Base-by-base conservation (phyloP, 139 green algal species). In the Haematococcus lacustris region DNA sequence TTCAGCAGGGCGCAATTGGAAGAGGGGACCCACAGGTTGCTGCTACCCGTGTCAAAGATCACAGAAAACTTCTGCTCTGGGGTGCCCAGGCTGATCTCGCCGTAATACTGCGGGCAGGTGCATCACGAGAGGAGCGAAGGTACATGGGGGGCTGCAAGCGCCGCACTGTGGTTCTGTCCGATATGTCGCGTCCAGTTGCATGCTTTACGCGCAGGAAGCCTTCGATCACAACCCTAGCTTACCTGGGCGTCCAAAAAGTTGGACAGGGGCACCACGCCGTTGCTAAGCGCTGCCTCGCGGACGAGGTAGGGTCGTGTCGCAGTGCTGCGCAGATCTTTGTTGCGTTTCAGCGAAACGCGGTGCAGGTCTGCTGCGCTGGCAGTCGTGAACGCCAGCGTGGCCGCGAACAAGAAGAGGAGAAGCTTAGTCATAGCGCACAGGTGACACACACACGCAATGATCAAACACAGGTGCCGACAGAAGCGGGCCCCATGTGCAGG, bases 11-110 rank as follows among this genome's bases (percentile, higher is more conserved):
- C 78, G 76, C 96, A 99, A 66, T 96, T 84, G 2, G 74, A 80
- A 3, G 79, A 90, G 3, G 93, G 93, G 23, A 97, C 88, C 93
- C 96, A 99, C 61, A 99, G 80, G 81, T 99, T 99, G 74, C 81
- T 88, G 68, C 68, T 88, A 74, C 89, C 88, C 30, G 90, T 96
- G 89, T 99, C 95, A 40, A 98, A 96, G 25, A 97, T 86, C 13
- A 99, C 96, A 17, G 85, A 75, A 73, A 99, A 99, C 1, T 53
- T 78, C 78, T 99, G 95, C 0, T 72, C 40, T 3, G 96, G 96
- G 0, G 89, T 97, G 4, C 96, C 96, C 21, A 99, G 85, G 0
- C 69, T 73, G 41, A 99, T 92, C 61, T 93, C 80, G 35, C 91
- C 96, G 78, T 97, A 99, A 71, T 99, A 98, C 90, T 98, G 51